phyloP scores from a whole-genome alignment of 2,329 filamentous ascomycete genomes.

The Hypomyces perniciosus region DNA sequence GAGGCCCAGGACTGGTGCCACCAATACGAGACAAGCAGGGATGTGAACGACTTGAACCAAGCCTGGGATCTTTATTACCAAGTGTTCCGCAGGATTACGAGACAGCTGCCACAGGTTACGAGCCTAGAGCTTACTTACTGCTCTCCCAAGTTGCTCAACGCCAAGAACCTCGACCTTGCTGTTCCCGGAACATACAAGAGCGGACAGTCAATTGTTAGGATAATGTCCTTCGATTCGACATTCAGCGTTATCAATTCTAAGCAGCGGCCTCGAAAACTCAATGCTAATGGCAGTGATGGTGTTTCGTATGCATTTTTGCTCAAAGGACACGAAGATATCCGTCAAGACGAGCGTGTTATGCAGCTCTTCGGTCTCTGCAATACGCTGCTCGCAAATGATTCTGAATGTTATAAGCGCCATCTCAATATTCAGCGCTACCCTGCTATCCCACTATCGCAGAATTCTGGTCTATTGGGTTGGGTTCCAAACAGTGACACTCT shows the following conservation, averaged over 20 bases:
- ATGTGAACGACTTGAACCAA: slow-evolving; percentile 92
- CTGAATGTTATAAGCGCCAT: slow-evolving; percentile 94
- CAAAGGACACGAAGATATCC: slow-evolving; percentile 99
- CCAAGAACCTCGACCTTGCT: slow-evolving; percentile 80
- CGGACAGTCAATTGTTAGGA: slow-evolving; percentile 69
- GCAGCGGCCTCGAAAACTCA: slow-evolving; percentile 86
- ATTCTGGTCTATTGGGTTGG: slow-evolving; percentile 92
- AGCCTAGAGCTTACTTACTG: slow-evolving; percentile 93
- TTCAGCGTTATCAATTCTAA: slow-evolving; percentile 94
- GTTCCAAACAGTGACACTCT: slow-evolving; percentile 96
- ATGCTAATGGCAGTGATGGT: slow-evolving; percentile 83
- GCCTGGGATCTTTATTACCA: slow-evolving; percentile 99
- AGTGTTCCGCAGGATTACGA: slow-evolving; percentile 90
- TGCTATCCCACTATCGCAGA: slow-evolving; percentile 94
- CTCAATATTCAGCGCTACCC: slow-evolving; percentile 94
- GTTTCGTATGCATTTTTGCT: slow-evolving; percentile 80
- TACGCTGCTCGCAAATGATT: slow-evolving; percentile 86
- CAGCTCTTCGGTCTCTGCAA: slow-evolving; percentile 98
- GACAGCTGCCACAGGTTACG: slow-evolving; percentile 88
- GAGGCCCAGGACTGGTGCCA: slow-evolving; percentile 96
- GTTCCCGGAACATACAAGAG: slow-evolving; percentile 94
- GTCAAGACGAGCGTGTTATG: slow-evolving; percentile 99
- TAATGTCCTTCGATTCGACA: slow-evolving; percentile 83
- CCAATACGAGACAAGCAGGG: slow-evolving; percentile 80
- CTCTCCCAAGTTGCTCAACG: slow-evolving; percentile 84